These are phyloP conservation scores for Colletotrichum nymphaeae DNA, from an alignment of 2,329 filamentous ascomycete species.

Conservation along the genomic window DNA sequence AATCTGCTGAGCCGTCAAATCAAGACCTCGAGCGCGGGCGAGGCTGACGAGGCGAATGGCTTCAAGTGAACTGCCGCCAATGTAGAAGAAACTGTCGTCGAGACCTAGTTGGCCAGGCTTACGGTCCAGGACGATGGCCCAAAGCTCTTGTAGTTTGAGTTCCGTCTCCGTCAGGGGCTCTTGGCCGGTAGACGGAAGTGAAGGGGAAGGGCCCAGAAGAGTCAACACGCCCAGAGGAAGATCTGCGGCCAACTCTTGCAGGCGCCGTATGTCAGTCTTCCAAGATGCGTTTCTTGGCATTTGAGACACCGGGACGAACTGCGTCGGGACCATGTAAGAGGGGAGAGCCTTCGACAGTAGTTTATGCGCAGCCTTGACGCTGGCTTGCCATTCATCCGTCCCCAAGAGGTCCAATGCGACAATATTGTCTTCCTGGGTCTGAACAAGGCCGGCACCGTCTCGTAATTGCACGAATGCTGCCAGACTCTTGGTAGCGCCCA, in stretches of 20 bases:
- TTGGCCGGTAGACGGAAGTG: neutral
- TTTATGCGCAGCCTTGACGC: neutral
- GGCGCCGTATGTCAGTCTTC: neutral
- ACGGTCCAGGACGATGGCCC: neutral
- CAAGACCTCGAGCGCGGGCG: neutral
- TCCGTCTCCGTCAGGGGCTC: neutral
- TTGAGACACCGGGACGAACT: conserved; percentile 1
- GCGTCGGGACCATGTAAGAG: conserved; percentile 2
- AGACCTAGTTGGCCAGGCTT: neutral
- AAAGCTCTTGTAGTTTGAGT: neutral
- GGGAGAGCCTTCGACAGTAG: conserved; percentile 1
- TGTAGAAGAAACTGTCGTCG: neutral
- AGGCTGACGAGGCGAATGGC: neutral
- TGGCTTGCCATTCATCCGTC: neutral
- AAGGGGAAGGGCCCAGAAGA: neutral
- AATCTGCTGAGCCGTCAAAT: neutral
- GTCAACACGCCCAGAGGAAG: neutral
- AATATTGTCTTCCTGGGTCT: neutral
- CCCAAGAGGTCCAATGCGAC: neutral
- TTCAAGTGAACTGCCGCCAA: neutral
- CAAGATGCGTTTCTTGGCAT: neutral
- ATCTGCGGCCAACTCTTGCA: neutral
- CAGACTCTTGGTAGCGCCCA: too few relatives aligned
- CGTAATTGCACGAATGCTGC: neutral
- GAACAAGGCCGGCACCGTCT: neutral